Evolutionary conservation across 805 yeast genomes (phyloP).

Genomic region (Cyberlindnera samutprakarnensis): DNA sequence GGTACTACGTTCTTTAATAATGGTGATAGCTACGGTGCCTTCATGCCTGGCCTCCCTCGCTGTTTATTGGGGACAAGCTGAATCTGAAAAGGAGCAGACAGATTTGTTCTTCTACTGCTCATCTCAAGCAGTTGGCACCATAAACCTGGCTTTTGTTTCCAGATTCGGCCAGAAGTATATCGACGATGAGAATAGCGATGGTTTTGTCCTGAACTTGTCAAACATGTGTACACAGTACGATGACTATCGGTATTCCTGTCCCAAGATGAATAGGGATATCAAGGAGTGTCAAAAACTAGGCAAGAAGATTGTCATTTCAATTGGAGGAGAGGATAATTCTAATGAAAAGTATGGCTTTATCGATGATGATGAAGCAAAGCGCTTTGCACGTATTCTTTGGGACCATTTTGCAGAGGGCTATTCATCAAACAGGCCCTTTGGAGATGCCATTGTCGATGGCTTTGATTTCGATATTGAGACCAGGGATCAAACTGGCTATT

Average conservation of each 20-base stretch:
- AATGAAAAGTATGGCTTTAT: constrained; percentile 63
- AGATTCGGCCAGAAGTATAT: constrained; percentile 11
- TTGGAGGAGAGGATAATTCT: constrained; percentile 64
- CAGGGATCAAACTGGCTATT: constrained; percentile 55
- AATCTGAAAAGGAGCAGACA: constrained; percentile 36
- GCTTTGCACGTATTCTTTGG: constrained; percentile 53
- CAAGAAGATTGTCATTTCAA: constrained; percentile 66
- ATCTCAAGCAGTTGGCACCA: constrained; percentile 60
- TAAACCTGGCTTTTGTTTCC: constrained; percentile 55
- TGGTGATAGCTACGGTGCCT: no score
- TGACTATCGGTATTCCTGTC: constrained; percentile 32
- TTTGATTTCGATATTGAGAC: constrained; percentile 89
- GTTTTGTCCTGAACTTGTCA: constrained; percentile 46
- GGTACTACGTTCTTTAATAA: no score
- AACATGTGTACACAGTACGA: constrained; percentile 32
- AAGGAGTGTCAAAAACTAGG: constrained; percentile 71
- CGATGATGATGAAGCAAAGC: constrained; percentile 64
- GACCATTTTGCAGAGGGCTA: constrained; percentile 52
- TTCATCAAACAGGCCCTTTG: constrained; percentile 50
- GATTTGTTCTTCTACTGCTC: constrained; percentile 50
- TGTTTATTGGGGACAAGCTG: constrained; percentile 72
- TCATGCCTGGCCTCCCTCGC: no score
- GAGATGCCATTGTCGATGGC: constrained; percentile 74
- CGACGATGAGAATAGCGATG: constrained; percentile 5
- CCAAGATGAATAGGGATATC: constrained; percentile 62